Evolutionary conservation across 2,329 filamentous ascomycete genomes (phyloP), one percentile per base, ranked within the genome.

Genomic region (Aspergillus sojae): DNA sequence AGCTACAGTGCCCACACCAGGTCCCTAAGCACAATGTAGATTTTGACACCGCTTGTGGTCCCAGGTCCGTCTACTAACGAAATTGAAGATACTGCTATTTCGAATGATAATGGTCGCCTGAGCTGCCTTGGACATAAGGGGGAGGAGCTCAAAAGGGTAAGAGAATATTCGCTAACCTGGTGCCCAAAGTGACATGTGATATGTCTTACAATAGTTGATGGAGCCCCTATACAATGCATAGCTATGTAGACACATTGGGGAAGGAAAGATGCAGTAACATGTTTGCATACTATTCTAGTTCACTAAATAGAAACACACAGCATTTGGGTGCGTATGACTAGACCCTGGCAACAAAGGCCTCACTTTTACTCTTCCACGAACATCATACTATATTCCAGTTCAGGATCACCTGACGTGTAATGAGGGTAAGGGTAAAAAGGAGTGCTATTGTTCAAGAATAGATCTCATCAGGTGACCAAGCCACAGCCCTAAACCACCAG

Each of bases 281-380:
- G 14, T 2, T 16, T 6, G 2, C 14, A 16, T 14, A 16, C 34
- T 36, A 41, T n/a, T 41, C 16, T n/a, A 4, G 7, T 6, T n/a
- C 19, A 41, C 3, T n/a, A 19, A 0, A 2, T 4, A 41, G 39
- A n/a, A n/a, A n/a, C 14, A 2, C 1, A 2, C 16, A 4, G 19
- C 3, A n/a, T 4, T 0, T 3, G 34, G 16, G 16, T 5, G 19
- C 16, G 3, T 6, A 3, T 4, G 1, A n/a, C 4, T 41, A n/a
- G 16, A n/a, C 16, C 16, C 0, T n/a, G 16, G 39, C 0, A 41
- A n/a, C 6, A 19, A 41, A 3, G 39, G 16, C 6, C 36, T 19
- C 16, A 41, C 39, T n/a, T 5, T 6, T 19, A 41, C 6, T n/a
- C 6, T 9, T 41, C 14, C 6, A 41, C 6, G 39, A 41, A 41